Conservation (phyloP, 192 early-diverging fungal species). For the Allomyces macrogynus region DNA sequence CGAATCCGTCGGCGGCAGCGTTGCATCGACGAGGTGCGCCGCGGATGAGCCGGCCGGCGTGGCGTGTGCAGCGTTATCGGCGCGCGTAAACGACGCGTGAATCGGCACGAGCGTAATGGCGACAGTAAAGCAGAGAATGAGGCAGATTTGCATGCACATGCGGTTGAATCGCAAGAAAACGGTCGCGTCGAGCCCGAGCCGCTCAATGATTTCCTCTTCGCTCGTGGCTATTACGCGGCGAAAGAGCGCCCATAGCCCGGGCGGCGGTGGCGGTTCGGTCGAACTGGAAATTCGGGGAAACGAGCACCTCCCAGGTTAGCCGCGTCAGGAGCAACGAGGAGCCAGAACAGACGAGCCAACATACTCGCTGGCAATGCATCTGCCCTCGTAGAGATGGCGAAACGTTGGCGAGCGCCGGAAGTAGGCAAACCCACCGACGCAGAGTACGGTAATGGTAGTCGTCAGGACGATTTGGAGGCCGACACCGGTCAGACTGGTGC, state of each 20-base stretch:
- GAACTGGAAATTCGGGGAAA: too few species aligned
- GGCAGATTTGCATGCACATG: slow-evolving; percentile 31
- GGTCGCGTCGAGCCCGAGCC: slow-evolving; percentile 30
- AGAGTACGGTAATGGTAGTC: not conserved
- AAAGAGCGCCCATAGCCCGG: too few species aligned
- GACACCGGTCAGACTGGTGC: not conserved
- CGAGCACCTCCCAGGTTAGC: too few species aligned
- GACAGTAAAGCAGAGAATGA: slow-evolving; percentile 18
- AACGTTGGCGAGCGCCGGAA: not conserved
- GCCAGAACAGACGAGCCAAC: too few species aligned
- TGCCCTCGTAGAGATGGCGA: not conserved
- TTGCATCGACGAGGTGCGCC: slow-evolving; percentile 9
- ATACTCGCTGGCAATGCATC: not conserved
- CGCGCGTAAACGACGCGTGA: slow-evolving; percentile 15
- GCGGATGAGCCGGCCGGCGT: not conserved
- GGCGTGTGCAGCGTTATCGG: not conserved
- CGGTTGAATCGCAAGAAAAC: slow-evolving; percentile 41
- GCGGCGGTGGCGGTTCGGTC: too few species aligned
- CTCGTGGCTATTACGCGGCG: too few species aligned
- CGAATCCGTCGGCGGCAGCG: slow-evolving; percentile 6
- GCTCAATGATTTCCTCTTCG: too few species aligned
- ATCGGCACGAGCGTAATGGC: slow-evolving; percentile 24
- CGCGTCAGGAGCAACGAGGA: too few species aligned
- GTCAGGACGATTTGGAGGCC: not conserved
- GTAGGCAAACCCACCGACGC: not conserved